Conservation (phyloP, 192 early-diverging fungal genomes). For the Podila clonocystis region DNA sequence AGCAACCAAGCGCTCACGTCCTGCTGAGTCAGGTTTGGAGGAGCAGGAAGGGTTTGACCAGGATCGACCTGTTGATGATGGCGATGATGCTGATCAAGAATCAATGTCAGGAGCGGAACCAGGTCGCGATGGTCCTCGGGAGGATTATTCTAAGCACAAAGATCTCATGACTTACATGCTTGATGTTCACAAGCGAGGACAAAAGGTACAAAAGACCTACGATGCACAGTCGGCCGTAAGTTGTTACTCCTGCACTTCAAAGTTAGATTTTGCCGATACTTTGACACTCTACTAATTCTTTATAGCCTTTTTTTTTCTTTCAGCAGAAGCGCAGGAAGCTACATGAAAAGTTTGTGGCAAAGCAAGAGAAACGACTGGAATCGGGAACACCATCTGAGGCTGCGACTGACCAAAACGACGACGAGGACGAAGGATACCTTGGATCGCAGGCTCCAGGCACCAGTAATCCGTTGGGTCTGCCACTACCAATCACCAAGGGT, state of each 20-base stretch:
- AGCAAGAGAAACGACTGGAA: constrained; percentile 39
- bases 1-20: not conserved
- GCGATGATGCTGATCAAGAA: not conserved
- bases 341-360: constrained; percentile 43
- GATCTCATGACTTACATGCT: constrained; percentile 45
- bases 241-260: not conserved
- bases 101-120: constrained; percentile 11
- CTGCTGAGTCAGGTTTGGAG: not conserved
- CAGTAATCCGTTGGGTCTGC: not conserved
- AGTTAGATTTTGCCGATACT: not conserved
- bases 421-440: constrained; percentile 37
- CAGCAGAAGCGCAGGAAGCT: constrained; percentile 46
- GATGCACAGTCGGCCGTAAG: constrained; percentile 42
- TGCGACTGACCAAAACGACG: not conserved
- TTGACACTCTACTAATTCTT: not conserved
- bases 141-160: constrained; percentile 36
- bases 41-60: not conserved
- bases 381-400: constrained; percentile 1
- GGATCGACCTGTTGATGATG: not conserved
- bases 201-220: constrained; percentile 43
- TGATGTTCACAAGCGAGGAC: constrained; percentile 45
- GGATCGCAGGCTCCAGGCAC: constrained; percentile 9
- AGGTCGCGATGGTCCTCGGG: not conserved
- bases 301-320: not conserved
- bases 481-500: constrained; percentile 1